Percentiles rank a stretch among this genome's conserved stretches.
These are phyloP conservation scores for Diplodia sapinea DNA, from an alignment of 2,329 filamentous ascomycete species.

Conservation along the genomic window DNA sequence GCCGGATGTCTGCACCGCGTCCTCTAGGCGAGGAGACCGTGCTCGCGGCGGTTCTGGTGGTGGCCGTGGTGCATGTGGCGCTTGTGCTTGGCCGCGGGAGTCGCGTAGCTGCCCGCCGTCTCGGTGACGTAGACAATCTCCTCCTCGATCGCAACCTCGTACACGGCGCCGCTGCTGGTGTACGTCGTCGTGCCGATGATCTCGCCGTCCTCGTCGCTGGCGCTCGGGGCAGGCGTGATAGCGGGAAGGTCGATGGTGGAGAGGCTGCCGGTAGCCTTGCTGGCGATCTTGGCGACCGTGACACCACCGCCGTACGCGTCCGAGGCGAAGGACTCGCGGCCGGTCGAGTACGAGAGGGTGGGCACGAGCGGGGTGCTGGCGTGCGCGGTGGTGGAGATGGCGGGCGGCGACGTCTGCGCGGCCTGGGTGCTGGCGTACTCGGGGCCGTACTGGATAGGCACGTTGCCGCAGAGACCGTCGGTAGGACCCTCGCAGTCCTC, in stretches of 20 bases:
- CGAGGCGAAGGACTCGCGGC: constrained; percentile 38
- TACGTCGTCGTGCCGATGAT: constrained; percentile 50
- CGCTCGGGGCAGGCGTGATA: constrained; percentile 27
- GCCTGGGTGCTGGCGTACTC: constrained; percentile 45
- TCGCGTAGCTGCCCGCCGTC: constrained; percentile 32
- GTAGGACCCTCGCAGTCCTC: constrained; percentile 67
- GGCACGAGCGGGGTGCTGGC: constrained; percentile 39
- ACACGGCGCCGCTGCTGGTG: constrained; percentile 51
- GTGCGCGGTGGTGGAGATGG: constrained; percentile 30
- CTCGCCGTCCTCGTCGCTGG: constrained; percentile 24
- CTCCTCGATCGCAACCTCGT: constrained; percentile 54
- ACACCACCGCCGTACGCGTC: constrained; percentile 45
- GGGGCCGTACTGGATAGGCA: constrained; percentile 56
- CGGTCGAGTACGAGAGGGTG: constrained; percentile 44
- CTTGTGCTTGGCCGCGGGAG: constrained; percentile 37
- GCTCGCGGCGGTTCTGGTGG: constrained; percentile 37
- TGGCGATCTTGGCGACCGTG: constrained; percentile 41
- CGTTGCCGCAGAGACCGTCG: constrained; percentile 69
- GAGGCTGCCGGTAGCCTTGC: constrained; percentile 21
- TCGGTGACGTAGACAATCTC: constrained; percentile 51
- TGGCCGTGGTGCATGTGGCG: constrained; percentile 41
- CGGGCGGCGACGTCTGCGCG: constrained; percentile 30
- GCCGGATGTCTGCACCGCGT: not conserved
- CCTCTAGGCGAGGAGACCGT: constrained; percentile 30
- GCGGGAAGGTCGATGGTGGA: constrained; percentile 21